A percentile compares a stretch with the other conserved stretches of the same genome.
Conservation (phyloP, 176 grass and related monocot species). For the Cenchrus fungigraminus region DNA sequence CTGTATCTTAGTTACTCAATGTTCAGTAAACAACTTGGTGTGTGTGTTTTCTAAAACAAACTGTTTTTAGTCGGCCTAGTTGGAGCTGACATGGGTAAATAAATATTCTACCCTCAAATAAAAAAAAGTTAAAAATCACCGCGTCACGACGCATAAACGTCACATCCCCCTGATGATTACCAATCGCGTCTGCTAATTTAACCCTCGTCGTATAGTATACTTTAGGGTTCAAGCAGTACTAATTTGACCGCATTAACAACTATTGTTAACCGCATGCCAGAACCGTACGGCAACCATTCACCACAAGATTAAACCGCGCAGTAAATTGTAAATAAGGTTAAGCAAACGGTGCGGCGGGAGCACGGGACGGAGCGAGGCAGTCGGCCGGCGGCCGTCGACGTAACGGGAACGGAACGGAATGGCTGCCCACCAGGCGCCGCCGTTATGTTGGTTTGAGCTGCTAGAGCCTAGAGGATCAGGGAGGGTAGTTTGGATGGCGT, state of each 20-base stretch:
- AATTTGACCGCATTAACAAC: neutral
- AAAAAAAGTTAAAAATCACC: neutral
- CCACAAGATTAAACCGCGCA: neutral
- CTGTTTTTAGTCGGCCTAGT: neutral
- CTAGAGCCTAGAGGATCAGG: neutral
- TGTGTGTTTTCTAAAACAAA: neutral
- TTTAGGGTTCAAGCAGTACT: neutral
- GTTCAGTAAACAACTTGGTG: neutral
- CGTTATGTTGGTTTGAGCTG: neutral
- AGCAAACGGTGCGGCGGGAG: neutral
- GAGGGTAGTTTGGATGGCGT: neutral
- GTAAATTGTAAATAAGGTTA: neutral
- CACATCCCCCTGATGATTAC: conserved; percentile 9
- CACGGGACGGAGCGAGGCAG: neutral
- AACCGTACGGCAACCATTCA: conserved; percentile 6
- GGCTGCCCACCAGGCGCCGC: neutral
- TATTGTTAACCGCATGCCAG: neutral
- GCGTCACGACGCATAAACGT: conserved; percentile 17
- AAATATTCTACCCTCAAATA: neutral
- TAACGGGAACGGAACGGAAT: conserved; percentile 5
- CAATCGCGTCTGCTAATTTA: neutral
- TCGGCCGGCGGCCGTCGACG: neutral
- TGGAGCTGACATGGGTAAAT: conserved; percentile 16
- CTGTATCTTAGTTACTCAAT: neutral
- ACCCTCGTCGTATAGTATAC: neutral